Evolutionary conservation across 2,329 filamentous ascomycete species (phyloP).

Genomic region (Dactylellina sp.): DNA sequence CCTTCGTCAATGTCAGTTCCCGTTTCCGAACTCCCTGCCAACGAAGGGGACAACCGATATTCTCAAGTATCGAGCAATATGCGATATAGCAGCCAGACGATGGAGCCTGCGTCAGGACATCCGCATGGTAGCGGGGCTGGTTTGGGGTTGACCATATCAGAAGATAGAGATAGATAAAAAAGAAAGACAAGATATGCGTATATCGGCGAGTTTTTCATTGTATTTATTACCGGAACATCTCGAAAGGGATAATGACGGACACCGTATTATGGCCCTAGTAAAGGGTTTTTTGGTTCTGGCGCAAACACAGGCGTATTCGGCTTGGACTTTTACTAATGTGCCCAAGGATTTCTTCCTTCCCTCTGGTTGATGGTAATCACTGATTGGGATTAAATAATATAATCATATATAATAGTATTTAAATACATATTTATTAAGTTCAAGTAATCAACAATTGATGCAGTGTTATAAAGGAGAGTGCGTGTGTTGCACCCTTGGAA

Average conservation of each 20-base stretch:
- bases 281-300: neutral
- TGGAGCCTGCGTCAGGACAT: neutral
- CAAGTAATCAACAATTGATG: no score
- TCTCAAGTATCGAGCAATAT: conserved; percentile 46
- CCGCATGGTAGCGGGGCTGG: conserved; percentile 12
- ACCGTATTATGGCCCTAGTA: conserved; percentile 11
- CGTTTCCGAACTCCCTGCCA: conserved; percentile 40
- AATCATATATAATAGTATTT: neutral
- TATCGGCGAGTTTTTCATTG: no score
- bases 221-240: conserved; percentile 2
- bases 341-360: neutral
- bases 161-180: conserved; percentile 5
- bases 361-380: neutral
- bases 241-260: conserved; percentile 16
- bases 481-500: neutral
- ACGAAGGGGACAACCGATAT: conserved; percentile 36
- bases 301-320: conserved; percentile 12
- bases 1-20: conserved; percentile 43
- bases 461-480: neutral
- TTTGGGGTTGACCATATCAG: conserved; percentile 35
- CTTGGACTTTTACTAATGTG: neutral
- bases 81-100: conserved; percentile 38
- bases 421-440: no score
- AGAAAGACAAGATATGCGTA: conserved; percentile 2
- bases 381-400: neutral